Conservation (phyloP, 257 asterid species). For the Jaltomata sinuosa region DNA sequence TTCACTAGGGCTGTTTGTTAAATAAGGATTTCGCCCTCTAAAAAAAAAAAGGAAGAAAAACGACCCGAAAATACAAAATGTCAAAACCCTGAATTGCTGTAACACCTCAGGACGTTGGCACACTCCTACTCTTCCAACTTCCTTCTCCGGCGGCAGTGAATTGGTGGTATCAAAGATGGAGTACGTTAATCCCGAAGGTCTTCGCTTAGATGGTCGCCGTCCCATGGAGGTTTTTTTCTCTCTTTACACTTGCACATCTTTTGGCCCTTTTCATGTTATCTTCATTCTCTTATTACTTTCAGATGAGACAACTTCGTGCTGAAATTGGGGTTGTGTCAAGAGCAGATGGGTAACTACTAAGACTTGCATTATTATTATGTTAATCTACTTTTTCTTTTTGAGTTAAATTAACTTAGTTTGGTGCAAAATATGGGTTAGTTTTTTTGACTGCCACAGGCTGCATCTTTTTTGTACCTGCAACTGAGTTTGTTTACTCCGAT, state of each 20-base stretch:
- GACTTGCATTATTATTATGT: background rate
- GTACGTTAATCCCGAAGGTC: constrained; percentile 95
- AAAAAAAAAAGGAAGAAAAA: too few relatives aligned
- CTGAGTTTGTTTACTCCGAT: background rate
- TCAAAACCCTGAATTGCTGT: background rate
- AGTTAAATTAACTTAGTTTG: background rate
- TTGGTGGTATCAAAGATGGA: constrained; percentile 35
- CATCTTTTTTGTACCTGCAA: background rate
- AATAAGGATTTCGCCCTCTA: too few relatives aligned
- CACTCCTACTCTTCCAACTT: background rate
- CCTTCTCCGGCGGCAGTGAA: background rate
- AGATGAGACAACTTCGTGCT: constrained; percentile 94
- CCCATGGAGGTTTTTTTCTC: constrained; percentile 73
- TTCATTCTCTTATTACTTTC: constrained; percentile 2
- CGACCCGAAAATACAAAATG: background rate
- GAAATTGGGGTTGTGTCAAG: constrained; percentile 79
- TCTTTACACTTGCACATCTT: background rate
- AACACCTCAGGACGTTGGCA: background rate
- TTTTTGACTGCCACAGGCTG: background rate
- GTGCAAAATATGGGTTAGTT: background rate
- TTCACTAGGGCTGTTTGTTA: too few relatives aligned
- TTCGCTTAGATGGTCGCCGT: constrained; percentile 94
- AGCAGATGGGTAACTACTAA: constrained; percentile 77
- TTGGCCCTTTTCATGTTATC: background rate
- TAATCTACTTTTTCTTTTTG: background rate